A percentile compares a stretch with the other conserved stretches of the same genome.
These are phyloP conservation scores for Paraurostyla sp. DNA, from an alignment of 73 alveolate species.

Conservation along the genomic window DNA sequence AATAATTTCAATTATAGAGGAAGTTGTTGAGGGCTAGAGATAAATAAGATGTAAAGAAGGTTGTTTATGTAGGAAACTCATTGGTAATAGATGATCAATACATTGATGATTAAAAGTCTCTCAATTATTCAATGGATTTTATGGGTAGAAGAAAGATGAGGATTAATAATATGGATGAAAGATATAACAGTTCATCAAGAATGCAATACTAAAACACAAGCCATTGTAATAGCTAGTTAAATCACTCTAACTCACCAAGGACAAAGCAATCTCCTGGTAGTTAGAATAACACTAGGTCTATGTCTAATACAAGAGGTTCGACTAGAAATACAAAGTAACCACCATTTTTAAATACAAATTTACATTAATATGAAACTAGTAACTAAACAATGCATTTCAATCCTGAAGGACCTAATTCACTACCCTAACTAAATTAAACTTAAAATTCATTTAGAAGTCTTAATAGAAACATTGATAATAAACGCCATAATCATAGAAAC, in stretches of 20 bases:
- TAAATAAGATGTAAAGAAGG: not conserved
- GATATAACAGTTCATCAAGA: too few species aligned
- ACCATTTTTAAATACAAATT: not conserved
- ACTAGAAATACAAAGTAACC: not conserved
- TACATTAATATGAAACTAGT: not conserved
- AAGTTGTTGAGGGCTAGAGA: not conserved
- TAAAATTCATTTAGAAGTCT: not conserved
- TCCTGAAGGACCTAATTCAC: not conserved
- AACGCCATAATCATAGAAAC: too few species aligned
- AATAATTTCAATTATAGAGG: not conserved
- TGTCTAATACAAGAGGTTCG: not conserved
- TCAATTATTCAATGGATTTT: not conserved
- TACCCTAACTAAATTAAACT: constrained; percentile 8
- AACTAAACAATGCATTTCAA: not conserved
- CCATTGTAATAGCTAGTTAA: too few species aligned
- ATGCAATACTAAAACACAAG: too few species aligned
- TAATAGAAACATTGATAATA: not conserved
- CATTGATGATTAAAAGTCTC: not conserved
- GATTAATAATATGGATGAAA: too few species aligned
- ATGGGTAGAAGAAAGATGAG: constrained; percentile 12
- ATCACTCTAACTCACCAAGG: too few species aligned
- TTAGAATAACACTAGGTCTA: too few species aligned
- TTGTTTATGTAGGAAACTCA: constrained; percentile 2
- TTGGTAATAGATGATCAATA: not conserved
- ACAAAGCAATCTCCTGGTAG: too few species aligned